Evolutionary conservation across 805 yeast species (phyloP).

Genomic region (Candida saitoana): DNA sequence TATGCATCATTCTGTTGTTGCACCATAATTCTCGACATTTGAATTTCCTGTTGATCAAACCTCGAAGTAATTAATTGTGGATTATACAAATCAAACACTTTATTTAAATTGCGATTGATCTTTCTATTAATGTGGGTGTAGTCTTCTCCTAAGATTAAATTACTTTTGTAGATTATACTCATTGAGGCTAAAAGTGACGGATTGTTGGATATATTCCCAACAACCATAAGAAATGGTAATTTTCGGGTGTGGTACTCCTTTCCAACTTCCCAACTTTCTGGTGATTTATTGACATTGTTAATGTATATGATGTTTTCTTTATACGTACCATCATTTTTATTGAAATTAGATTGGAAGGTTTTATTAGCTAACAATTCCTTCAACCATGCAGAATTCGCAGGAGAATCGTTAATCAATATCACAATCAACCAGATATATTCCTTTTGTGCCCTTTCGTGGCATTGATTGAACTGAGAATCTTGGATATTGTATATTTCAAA

Average conservation of each 20-base stretch:
- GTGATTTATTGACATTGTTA: slow-evolving; percentile 27
- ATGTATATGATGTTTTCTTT: slow-evolving; percentile 28
- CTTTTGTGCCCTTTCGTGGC: slow-evolving; percentile 24
- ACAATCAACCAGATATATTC: slow-evolving; percentile 32
- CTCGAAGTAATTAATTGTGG: slow-evolving; percentile 38
- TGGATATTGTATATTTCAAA: slow-evolving; percentile 11
- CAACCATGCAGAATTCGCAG: slow-evolving; percentile 17
- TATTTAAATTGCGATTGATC: slow-evolving; percentile 20
- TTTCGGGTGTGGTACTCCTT: slow-evolving; percentile 24
- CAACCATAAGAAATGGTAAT: slow-evolving; percentile 35
- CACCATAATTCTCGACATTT: slow-evolving; percentile 33
- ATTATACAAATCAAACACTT: slow-evolving; percentile 25
- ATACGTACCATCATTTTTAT: slow-evolving; percentile 25
- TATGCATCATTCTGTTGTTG: slow-evolving; percentile 44
- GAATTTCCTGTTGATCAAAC: slow-evolving; percentile 39
- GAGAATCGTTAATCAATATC: slow-evolving; percentile 25
- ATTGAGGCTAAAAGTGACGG: slow-evolving; percentile 35
- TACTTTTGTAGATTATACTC: slow-evolving; percentile 34
- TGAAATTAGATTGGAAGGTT: slow-evolving; percentile 19
- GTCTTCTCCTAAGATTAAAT: slow-evolving; percentile 17
- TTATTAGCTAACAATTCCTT: slow-evolving; percentile 12
- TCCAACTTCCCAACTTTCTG: slow-evolving; percentile 38
- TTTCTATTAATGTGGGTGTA: slow-evolving; percentile 20
- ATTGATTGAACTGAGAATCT: slow-evolving; percentile 24
- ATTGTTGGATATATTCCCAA: slow-evolving; percentile 33